These are phyloP conservation scores for Beauveria sp. DNA, from an alignment of 2,329 filamentous ascomycete genomes.

Conservation along the genomic window DNA sequence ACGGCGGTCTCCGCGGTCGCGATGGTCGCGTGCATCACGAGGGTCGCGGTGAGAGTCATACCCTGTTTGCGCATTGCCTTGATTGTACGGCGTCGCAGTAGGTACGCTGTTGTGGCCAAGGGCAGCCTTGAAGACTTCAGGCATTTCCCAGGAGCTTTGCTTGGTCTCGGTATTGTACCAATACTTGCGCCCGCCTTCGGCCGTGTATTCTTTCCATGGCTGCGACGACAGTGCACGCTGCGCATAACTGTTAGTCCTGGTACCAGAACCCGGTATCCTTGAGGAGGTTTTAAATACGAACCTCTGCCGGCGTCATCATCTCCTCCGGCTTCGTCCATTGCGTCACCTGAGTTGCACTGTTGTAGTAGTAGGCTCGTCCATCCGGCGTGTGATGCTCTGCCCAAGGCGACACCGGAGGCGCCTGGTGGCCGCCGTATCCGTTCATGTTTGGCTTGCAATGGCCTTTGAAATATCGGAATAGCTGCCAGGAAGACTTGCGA, in stretches of 20 bases:
- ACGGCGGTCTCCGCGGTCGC: conserved; percentile 14
- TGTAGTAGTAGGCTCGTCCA: conserved; percentile 87
- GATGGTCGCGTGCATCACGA: conserved; percentile 17
- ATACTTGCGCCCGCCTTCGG: conserved; percentile 81
- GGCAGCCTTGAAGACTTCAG: conserved; percentile 66
- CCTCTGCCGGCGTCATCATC: conserved; percentile 76
- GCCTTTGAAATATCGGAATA: background rate
- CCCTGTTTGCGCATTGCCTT: conserved; percentile 36
- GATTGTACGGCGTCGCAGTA: conserved; percentile 31
- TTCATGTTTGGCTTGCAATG: conserved; percentile 42
- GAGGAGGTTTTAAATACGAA: conserved; percentile 27
- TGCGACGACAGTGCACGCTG: conserved; percentile 74
- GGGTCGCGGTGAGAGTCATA: conserved; percentile 32
- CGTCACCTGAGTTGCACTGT: conserved; percentile 74
- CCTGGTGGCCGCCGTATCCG: conserved; percentile 42
- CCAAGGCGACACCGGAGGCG: conserved; percentile 69
- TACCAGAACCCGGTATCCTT: background rate
- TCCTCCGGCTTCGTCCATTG: conserved; percentile 94
- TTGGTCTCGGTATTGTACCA: conserved; percentile 93
- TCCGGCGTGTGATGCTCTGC: conserved; percentile 74
- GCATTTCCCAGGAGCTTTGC: conserved; percentile 92
- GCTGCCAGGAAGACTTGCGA: background rate
- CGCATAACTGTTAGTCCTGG: conserved; percentile 12
- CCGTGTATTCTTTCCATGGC: conserved; percentile 88
- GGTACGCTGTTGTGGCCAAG: conserved; percentile 50